These are phyloP conservation scores for Sporopachydermia cereana DNA, from an alignment of 1,139 yeast genomes.

Conservation along the genomic window DNA sequence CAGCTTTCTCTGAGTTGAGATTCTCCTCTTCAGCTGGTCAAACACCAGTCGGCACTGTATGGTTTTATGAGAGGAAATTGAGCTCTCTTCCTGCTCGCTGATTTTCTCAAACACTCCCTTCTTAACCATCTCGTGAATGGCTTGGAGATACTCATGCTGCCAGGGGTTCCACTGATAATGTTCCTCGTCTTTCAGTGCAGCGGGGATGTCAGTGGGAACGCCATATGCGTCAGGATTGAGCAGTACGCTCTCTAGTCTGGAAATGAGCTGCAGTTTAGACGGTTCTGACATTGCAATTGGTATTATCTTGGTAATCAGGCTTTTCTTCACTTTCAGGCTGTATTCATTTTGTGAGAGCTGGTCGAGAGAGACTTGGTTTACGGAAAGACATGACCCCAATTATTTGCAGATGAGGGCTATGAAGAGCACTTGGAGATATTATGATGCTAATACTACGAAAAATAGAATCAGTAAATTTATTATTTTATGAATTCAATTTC, in stretches of 20 bases:
- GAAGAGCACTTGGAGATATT: too few species aligned
- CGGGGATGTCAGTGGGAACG: neutral
- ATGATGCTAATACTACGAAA: too few species aligned
- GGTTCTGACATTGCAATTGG: too few species aligned
- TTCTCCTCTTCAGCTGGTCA: neutral
- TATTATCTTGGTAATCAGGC: too few species aligned
- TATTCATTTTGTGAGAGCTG: too few species aligned
- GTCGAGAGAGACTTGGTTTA: too few species aligned
- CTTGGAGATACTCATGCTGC: neutral
- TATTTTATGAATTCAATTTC: too few species aligned
- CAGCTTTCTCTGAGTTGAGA: neutral
- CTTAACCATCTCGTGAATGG: neutral
- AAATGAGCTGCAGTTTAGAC: neutral
- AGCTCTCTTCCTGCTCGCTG: neutral
- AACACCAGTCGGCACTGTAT: neutral
- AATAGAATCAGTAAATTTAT: too few species aligned
- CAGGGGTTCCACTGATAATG: constrained; percentile 1
- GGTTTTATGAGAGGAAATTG: neutral
- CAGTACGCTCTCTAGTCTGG: neutral
- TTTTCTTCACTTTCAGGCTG: too few species aligned
- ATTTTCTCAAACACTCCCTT: neutral
- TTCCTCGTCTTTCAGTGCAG: neutral
- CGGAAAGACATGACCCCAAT: too few species aligned
- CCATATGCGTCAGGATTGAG: neutral
- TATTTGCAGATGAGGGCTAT: too few species aligned